Evolutionary conservation across 2,329 filamentous ascomycete species (phyloP).

Genomic region (Xylogone sp.): DNA sequence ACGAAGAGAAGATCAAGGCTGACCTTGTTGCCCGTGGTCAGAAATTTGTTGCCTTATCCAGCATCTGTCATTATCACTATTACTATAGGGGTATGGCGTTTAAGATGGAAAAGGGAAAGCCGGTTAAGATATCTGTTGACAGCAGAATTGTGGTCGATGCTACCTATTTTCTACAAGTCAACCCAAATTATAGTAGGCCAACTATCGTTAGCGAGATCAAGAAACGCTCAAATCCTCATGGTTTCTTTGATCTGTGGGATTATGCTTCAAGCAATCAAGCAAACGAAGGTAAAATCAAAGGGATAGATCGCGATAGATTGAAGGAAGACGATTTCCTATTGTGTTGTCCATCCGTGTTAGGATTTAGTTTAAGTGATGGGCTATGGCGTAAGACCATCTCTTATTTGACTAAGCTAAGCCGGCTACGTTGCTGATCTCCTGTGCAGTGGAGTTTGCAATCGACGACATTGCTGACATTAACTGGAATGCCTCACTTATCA

Average conservation of each 20-base stretch:
- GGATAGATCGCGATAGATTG: neutral
- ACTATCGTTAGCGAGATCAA: conserved; percentile 3
- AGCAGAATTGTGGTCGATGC: conserved; percentile 25
- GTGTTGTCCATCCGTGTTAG: no score
- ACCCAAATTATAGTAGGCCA: conserved; percentile 19
- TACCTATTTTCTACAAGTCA: conserved; percentile 20
- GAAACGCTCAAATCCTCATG: neutral
- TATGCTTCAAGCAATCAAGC: neutral
- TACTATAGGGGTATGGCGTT: conserved; percentile 29
- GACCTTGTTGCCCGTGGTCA: conserved; percentile 22
- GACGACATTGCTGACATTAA: neutral
- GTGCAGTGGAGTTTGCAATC: conserved; percentile 3
- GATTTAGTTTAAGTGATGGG: no score
- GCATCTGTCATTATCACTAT: conserved; percentile 22
- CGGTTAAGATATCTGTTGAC: conserved; percentile 15
- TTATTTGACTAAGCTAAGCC: conserved; percentile 1
- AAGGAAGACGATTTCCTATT: neutral
- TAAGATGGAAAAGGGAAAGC: conserved; percentile 23
- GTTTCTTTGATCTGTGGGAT: neutral
- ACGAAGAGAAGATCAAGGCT: conserved; percentile 16
- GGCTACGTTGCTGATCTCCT: neutral
- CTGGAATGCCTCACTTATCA: conserved; percentile 1
- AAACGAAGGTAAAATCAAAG: neutral
- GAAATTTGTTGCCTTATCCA: conserved; percentile 24
- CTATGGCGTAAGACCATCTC: neutral